phyloP scores from a whole-genome alignment of 345 rosid species.

The Salix udensis region DNA sequence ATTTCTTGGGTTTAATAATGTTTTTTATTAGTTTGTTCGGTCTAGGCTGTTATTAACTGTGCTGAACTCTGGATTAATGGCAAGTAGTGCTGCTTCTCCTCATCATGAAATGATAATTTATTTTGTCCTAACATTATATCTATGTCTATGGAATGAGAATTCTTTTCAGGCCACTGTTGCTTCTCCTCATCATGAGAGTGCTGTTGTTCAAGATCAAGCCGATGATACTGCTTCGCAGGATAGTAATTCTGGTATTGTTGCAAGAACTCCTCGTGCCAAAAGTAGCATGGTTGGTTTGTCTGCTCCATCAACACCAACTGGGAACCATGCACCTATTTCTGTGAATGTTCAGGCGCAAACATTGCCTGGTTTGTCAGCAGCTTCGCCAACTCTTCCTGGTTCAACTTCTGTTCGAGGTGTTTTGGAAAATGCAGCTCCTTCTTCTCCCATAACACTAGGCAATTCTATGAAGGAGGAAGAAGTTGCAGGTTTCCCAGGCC shows the following conservation, averaged over 20 bases:
- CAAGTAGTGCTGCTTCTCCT: background rate
- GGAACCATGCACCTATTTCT: constrained; percentile 45
- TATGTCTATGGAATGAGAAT: background rate
- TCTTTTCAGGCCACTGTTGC: constrained; percentile 45
- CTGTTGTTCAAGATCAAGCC: constrained; percentile 54
- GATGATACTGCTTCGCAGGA: constrained; percentile 68
- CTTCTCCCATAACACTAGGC: constrained; percentile 47
- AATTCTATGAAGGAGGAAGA: constrained; percentile 80
- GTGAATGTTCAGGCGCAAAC: constrained; percentile 47
- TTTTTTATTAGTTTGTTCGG: background rate
- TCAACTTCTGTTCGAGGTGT: constrained; percentile 50
- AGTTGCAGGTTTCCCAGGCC: constrained; percentile 46
- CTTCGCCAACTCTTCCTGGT: constrained; percentile 46
- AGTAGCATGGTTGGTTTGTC: constrained; percentile 44
- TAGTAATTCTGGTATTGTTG: constrained; percentile 53
- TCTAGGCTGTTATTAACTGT: background rate
- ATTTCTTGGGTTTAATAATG: background rate
- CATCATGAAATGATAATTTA: no score
- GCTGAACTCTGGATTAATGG: background rate
- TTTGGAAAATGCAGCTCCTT: constrained; percentile 45
- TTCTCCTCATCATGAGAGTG: constrained; percentile 44
- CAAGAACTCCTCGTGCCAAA: constrained; percentile 68
- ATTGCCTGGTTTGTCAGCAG: constrained; percentile 40
- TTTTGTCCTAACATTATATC: background rate
- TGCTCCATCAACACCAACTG: constrained; percentile 60